Percentiles rank a stretch among this genome's conserved stretches.
These are phyloP conservation scores for Aphanocladium album DNA, from an alignment of 2,329 filamentous ascomycete species.

Conservation along the genomic window DNA sequence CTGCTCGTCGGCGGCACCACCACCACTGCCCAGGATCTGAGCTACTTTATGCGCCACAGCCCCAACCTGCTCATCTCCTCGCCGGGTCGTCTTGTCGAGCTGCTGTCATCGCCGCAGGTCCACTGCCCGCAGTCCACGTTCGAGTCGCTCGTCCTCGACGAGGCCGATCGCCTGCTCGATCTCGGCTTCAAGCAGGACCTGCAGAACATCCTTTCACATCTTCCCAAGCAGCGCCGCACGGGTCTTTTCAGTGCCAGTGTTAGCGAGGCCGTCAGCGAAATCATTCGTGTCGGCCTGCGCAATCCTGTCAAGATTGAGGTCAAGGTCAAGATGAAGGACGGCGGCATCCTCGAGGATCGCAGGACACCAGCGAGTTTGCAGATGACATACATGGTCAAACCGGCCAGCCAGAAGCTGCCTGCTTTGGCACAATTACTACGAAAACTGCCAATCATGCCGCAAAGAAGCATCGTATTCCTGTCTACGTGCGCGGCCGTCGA, in stretches of 20 bases:
- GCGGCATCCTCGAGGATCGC: constrained; percentile 68
- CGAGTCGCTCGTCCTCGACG: constrained; percentile 87
- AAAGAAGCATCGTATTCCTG: constrained; percentile 85
- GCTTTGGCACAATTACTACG: constrained; percentile 66
- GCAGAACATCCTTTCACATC: constrained; percentile 72
- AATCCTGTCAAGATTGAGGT: constrained; percentile 95
- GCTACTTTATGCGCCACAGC: constrained; percentile 74
- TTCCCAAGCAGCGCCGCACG: constrained; percentile 91
- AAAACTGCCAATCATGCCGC: constrained; percentile 65
- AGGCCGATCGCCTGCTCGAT: constrained; percentile 88
- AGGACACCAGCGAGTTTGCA: constrained; percentile 88
- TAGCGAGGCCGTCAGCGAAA: constrained; percentile 89
- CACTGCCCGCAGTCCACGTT: constrained; percentile 86
- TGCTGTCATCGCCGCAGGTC: constrained; percentile 80
- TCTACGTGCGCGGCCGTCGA: constrained; percentile 94
- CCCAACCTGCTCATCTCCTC: constrained; percentile 90
- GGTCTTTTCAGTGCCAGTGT: constrained; percentile 93
- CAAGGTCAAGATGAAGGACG: constrained; percentile 72
- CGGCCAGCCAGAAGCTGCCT: constrained; percentile 75
- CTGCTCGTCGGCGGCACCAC: constrained; percentile 76
- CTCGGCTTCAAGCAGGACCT: constrained; percentile 90
- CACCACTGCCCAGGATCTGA: constrained; percentile 80
- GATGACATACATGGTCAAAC: constrained; percentile 76
- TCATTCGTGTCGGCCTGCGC: constrained; percentile 83
- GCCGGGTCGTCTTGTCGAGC: constrained; percentile 81